Evolutionary conservation across 257 asterid genomes (phyloP).

Genomic region (Lavandula angustifolia): DNA sequence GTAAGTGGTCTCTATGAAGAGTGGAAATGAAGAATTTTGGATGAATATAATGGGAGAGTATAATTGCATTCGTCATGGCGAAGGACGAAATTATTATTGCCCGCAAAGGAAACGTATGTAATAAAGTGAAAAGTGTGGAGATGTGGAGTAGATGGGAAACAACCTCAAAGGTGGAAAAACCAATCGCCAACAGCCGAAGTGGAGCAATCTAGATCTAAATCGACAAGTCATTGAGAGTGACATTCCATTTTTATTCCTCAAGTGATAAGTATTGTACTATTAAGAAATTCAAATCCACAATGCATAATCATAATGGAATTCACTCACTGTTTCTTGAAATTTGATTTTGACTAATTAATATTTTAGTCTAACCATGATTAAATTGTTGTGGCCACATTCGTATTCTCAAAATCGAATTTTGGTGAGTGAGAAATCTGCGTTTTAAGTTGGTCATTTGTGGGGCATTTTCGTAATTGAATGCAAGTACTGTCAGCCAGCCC

Average conservation of each 20-base stretch:
- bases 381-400: too few species aligned
- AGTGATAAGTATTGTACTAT: neutral
- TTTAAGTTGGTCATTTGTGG: too few species aligned
- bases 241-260: neutral
- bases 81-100: neutral
- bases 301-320: neutral
- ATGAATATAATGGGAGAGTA: slow-evolving; percentile 9
- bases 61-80: slow-evolving; percentile 6
- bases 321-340: slow-evolving; percentile 1
- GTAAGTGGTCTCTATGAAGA: neutral
- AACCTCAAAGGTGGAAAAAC: slow-evolving; percentile 25
- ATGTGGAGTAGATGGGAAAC: slow-evolving; percentile 35
- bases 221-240: slow-evolving; percentile 25
- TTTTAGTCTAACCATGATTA: too few species aligned
- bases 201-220: slow-evolving; percentile 24
- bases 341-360: too few species aligned
- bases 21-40: slow-evolving; percentile 14
- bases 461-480: too few species aligned
- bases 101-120: neutral
- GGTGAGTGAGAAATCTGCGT: too few species aligned
- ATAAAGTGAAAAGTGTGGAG: neutral
- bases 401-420: too few species aligned
- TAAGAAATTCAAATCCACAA: neutral
- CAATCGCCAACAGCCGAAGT: slow-evolving; percentile 30
- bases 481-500: too few species aligned